Base-by-base conservation (phyloP, 257 asterid species). In the Scutellaria minor region DNA sequence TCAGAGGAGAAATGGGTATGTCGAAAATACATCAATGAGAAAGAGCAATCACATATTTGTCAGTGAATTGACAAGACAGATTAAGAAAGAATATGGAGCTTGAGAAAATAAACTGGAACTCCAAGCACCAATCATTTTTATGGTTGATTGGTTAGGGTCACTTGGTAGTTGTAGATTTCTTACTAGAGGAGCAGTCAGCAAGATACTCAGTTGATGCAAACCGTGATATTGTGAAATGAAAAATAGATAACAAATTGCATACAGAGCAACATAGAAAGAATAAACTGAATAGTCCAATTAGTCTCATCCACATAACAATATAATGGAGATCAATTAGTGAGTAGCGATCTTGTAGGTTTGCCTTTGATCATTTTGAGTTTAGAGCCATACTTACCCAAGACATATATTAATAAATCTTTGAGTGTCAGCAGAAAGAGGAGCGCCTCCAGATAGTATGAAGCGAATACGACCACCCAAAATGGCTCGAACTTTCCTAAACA, bases 391-490 rank as follows among this genome's bases (percentile, higher is more conserved):
- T 85, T 57, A 95, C 99, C 98, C 92, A 58, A 95, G 94, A 77
- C 99, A 92, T 75, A 95, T 90, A 82, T 95, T 92, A 83, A 92
- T 95, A 82, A 95, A 95, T 80, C 98, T 89, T 78, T 95, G 99
- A 71, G 98, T 95, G 80, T 90, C 98, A 41, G 85, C 87, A 6
- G 98, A 90, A 81, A 95, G 96, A 42, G 99, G 98, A 82, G 99
- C 99, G 10, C 98, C 99, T 70, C 99, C 99, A 66, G 96, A 95
- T 31, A 95, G 82, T 71, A 95, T 84, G 82, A 92, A 95, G 71
- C 99, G 99, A 47, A 92, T 84, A 71, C 79, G 90, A 40, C 99
- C 97, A 62, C 98, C 99, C 86, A 95, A 85, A 90, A 92, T 85
- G 41, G 99, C 99, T 85, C 79, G 85, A 73, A 95, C 84, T 82